phyloP scores from a whole-genome alignment of 805 yeast species.

The Candida verbasci region DNA sequence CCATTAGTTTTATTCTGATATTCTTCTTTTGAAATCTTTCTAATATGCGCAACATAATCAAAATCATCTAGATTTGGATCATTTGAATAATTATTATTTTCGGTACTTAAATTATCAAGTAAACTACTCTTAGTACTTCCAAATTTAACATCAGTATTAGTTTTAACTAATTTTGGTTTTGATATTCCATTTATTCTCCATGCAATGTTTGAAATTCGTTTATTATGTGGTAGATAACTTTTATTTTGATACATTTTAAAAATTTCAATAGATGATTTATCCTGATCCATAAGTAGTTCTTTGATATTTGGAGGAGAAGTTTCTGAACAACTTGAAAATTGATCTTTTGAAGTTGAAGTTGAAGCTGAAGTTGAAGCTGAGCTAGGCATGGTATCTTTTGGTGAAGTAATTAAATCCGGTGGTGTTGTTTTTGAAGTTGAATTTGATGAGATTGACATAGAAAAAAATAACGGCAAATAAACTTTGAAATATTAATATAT shows the following conservation, averaged over 20 bases:
- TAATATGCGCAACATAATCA: constrained; percentile 43
- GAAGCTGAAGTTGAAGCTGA: background rate
- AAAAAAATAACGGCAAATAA: too few species aligned
- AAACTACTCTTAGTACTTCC: too few species aligned
- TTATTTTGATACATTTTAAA: constrained; percentile 40
- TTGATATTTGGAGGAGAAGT: constrained; percentile 1
- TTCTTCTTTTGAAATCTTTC: constrained; percentile 38
- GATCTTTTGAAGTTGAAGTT: background rate
- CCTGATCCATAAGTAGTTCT: constrained; percentile 20
- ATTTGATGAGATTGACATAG: too few species aligned
- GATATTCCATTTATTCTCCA: constrained; percentile 34
- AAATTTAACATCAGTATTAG: constrained; percentile 4
- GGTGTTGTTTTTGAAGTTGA: too few species aligned
- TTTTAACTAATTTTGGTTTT: constrained; percentile 7
- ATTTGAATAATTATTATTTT: constrained; percentile 4
- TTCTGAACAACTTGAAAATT: background rate
- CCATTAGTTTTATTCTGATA: constrained; percentile 13
- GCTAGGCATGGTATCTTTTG: background rate
- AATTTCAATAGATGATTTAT: constrained; percentile 33
- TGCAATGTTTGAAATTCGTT: constrained; percentile 39
- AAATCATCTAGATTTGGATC: constrained; percentile 36
- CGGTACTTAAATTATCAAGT: background rate
- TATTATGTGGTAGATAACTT: constrained; percentile 37
- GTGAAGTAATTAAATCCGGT: too few species aligned
- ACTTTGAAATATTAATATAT: too few species aligned